Percentiles rank a stretch among this genome's conserved stretches.
Conservation (phyloP, 148 eudicot genomes). For the Pharnaceum exiguum region DNA sequence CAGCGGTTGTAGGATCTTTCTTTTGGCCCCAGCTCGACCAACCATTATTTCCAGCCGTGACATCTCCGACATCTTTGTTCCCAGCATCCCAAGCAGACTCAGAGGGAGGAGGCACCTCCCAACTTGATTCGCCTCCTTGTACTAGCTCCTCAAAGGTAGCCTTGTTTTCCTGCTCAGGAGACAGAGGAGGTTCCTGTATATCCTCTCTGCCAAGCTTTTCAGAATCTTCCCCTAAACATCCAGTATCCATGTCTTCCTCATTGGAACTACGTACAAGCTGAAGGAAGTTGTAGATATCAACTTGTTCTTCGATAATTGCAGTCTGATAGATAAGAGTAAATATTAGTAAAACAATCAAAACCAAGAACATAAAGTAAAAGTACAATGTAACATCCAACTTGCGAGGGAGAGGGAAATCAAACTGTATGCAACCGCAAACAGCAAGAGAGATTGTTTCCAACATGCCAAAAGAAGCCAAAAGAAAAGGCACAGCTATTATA, state of each 20-base stretch:
- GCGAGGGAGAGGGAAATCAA: too few species aligned
- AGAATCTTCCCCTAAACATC: slow-evolving; percentile 71
- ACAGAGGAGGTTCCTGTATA: slow-evolving; percentile 44
- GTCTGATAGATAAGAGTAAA: slow-evolving; percentile 26
- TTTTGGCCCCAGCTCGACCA: slow-evolving; percentile 29
- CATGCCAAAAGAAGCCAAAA: neutral
- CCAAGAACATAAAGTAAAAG: too few species aligned
- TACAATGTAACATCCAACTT: too few species aligned
- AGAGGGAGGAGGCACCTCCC: slow-evolving; percentile 26
- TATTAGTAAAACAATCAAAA: slow-evolving; percentile 10
- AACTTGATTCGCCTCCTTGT: slow-evolving; percentile 27
- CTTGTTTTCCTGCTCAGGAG: slow-evolving; percentile 56
- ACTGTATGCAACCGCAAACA: too few species aligned
- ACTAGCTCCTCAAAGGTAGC: slow-evolving; percentile 66
- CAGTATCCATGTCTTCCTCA: slow-evolving; percentile 36
- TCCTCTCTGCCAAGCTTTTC: slow-evolving; percentile 51
- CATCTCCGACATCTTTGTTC: neutral
- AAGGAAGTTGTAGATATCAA: slow-evolving; percentile 71
- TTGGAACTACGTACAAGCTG: slow-evolving; percentile 50
- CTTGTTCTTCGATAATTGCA: slow-evolving; percentile 33
- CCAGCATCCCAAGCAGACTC: slow-evolving; percentile 15
- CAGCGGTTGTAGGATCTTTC: slow-evolving; percentile 8
- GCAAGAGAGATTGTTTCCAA: too few species aligned
- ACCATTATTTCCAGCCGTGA: slow-evolving; percentile 12
- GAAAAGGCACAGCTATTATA: neutral